These are phyloP conservation scores for Colletotrichum sp. DNA, from an alignment of 2,329 filamentous ascomycete species.

Conservation along the genomic window DNA sequence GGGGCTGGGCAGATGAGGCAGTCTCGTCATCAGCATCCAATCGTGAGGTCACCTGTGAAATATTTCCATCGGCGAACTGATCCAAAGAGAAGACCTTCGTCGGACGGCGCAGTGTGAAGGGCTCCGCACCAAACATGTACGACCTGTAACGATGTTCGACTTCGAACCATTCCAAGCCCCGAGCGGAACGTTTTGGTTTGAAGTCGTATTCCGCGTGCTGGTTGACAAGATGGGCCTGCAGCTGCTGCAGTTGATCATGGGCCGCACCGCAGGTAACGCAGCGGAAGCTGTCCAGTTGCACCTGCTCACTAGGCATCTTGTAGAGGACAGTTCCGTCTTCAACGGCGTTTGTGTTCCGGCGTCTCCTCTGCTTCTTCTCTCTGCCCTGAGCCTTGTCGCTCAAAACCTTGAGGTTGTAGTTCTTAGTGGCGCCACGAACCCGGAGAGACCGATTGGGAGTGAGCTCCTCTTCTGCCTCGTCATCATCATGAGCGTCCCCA, in stretches of 20 bases:
- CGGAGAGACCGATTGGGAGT: constrained; percentile 59
- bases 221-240: constrained; percentile 53
- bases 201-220: constrained; percentile 53
- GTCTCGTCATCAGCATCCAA: constrained; percentile 35
- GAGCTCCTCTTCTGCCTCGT: constrained; percentile 49
- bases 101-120: constrained; percentile 48
- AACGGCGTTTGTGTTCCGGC: constrained; percentile 25
- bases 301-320: constrained; percentile 46
- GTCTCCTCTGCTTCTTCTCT: constrained; percentile 50
- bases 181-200: constrained; percentile 39
- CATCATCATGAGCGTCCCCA: constrained; percentile 41
- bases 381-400: constrained; percentile 63
- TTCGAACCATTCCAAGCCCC: constrained; percentile 38
- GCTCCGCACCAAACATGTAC: constrained; percentile 36
- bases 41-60: constrained; percentile 50
- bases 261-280: constrained; percentile 57
- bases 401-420: constrained; percentile 65
- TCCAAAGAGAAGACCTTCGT: constrained; percentile 50
- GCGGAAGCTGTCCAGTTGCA: constrained; percentile 52
- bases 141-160: constrained; percentile 38
- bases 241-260: constrained; percentile 51
- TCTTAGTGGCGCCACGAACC: constrained; percentile 48
- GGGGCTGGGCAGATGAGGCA: background rate
- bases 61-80: constrained; percentile 48
- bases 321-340: constrained; percentile 53